A percentile compares a stretch with the other conserved stretches of the same genome.
Evolutionary conservation across 148 eudicot species (phyloP).

Genomic region (Heliosperma pusillum): DNA sequence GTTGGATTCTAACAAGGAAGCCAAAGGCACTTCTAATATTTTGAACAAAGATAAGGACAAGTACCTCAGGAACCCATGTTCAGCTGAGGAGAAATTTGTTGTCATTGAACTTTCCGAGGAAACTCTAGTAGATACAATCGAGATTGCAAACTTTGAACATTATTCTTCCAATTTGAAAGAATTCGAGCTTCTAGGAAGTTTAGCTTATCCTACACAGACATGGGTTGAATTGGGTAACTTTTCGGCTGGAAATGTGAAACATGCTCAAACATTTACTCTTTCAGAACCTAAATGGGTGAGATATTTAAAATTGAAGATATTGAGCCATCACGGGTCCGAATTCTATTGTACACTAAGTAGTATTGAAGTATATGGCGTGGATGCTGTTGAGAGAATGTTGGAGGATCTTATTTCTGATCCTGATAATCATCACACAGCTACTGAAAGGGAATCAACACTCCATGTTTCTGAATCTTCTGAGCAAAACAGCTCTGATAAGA

Average conservation of each 20-base stretch:
- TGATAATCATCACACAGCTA: slow-evolving; percentile 36
- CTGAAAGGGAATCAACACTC: slow-evolving; percentile 30
- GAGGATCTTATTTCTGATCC: slow-evolving; percentile 83
- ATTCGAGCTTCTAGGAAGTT: slow-evolving; percentile 80
- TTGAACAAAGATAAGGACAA: slow-evolving; percentile 85
- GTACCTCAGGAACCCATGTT: slow-evolving; percentile 94
- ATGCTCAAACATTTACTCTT: slow-evolving; percentile 73
- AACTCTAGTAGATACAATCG: slow-evolving; percentile 75
- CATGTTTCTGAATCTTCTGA: slow-evolving; percentile 27
- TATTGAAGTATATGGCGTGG: slow-evolving; percentile 93
- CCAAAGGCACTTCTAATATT: slow-evolving; percentile 87
- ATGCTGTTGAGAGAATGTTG: slow-evolving; percentile 93
- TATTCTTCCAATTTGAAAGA: slow-evolving; percentile 87
- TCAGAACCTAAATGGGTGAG: slow-evolving; percentile 90
- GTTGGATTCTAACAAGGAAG: slow-evolving; percentile 81
- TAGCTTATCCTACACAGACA: slow-evolving; percentile 67
- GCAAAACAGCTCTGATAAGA: slow-evolving; percentile 25
- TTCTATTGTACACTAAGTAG: slow-evolving; percentile 88
- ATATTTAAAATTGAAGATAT: slow-evolving; percentile 69
- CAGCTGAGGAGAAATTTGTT: slow-evolving; percentile 86
- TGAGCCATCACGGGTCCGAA: slow-evolving; percentile 88
- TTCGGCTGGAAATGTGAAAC: slow-evolving; percentile 83
- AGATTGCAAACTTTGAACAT: slow-evolving; percentile 92
- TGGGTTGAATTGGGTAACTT: slow-evolving; percentile 88
- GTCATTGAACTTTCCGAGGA: slow-evolving; percentile 94